A percentile compares a stretch with the other conserved stretches of the same genome.
Evolutionary conservation across 2,329 filamentous ascomycete species (phyloP).

Genomic region (Clarireedia monteithiana): DNA sequence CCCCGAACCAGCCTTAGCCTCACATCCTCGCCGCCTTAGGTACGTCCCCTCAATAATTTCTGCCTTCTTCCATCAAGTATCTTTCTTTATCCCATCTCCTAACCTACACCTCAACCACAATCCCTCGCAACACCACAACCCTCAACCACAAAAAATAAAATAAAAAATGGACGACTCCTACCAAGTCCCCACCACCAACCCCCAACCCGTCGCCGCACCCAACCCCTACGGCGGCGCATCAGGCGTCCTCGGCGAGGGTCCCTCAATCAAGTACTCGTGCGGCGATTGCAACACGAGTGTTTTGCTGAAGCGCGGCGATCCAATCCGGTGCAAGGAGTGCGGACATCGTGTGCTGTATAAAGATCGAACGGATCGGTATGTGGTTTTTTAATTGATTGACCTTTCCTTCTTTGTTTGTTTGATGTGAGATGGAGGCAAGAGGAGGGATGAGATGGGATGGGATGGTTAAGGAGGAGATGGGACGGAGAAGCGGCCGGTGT

Average conservation of each 20-base stretch:
- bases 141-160: neutral
- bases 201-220: slow-evolving; percentile 16
- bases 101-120: neutral
- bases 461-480: neutral
- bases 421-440: neutral
- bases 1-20: too few species aligned
- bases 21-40: too few species aligned
- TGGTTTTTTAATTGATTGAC: slow-evolving; percentile 27
- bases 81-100: neutral
- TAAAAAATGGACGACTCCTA: slow-evolving; percentile 4
- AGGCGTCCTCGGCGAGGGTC: slow-evolving; percentile 34
- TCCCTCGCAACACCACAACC: neutral
- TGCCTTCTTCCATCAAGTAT: too few species aligned
- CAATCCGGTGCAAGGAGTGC: slow-evolving; percentile 84
- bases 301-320: slow-evolving; percentile 66
- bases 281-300: slow-evolving; percentile 80
- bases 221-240: slow-evolving; percentile 31
- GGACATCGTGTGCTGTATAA: slow-evolving; percentile 96
- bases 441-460: neutral
- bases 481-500: neutral
- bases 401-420: neutral
- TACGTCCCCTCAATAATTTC: too few species aligned
- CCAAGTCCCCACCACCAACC: slow-evolving; percentile 7
- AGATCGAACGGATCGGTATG: slow-evolving; percentile 88
- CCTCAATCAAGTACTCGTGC: slow-evolving; percentile 63